phyloP scores from a whole-genome alignment of 2,329 filamentous ascomycete genomes.

The Thelonectria discophora region DNA sequence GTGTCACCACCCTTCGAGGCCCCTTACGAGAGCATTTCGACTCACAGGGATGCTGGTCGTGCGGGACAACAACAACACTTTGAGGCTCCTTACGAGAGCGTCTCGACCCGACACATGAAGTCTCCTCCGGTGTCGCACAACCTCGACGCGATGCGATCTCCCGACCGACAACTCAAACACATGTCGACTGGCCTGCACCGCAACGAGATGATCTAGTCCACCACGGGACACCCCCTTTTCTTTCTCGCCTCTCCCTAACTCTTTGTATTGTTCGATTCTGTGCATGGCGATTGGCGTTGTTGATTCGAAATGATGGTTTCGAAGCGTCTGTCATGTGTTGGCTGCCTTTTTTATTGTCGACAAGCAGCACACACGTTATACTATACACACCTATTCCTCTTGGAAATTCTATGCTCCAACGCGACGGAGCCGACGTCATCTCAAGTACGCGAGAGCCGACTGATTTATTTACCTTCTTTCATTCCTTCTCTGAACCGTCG shows the following conservation, averaged over 20 bases:
- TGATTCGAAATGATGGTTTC: constrained; percentile 27
- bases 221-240: constrained; percentile 21
- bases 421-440: constrained; percentile 16
- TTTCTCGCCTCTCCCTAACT: constrained; percentile 35
- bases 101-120: constrained; percentile 45
- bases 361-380: constrained; percentile 16
- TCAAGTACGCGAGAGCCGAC: constrained; percentile 10
- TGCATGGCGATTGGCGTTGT: constrained; percentile 55
- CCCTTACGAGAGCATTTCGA: constrained; percentile 55
- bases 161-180: constrained; percentile 48
- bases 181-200: constrained; percentile 61
- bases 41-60: constrained; percentile 41
- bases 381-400: constrained; percentile 19
- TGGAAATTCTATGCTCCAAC: constrained; percentile 22
- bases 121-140: constrained; percentile 52
- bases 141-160: constrained; percentile 46
- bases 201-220: constrained; percentile 63
- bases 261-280: constrained; percentile 35
- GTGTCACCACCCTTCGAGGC: constrained; percentile 44
- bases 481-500: constrained; percentile 28
- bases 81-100: constrained; percentile 55
- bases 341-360: constrained; percentile 23
- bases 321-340: constrained; percentile 29
- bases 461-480: constrained; percentile 26
- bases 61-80: constrained; percentile 40